A percentile compares a stretch with the other conserved stretches of the same genome.
Evolutionary conservation across 257 asterid species (phyloP).

Genomic region (Asclepias syriaca): DNA sequence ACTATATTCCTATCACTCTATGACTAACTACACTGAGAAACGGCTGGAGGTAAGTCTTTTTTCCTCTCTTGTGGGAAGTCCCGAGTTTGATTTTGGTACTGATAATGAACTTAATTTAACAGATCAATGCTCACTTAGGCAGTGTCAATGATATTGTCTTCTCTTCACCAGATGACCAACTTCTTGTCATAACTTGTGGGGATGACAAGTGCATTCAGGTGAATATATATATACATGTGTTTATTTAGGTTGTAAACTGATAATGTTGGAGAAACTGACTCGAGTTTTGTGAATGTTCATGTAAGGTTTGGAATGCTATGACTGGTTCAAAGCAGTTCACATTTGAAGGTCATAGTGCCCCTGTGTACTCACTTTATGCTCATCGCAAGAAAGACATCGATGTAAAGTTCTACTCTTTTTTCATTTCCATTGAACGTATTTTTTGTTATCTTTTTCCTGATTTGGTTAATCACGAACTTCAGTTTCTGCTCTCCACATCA

Average conservation of each 20-base stretch:
- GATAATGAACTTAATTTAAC: slow-evolving; percentile 12
- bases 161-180: slow-evolving; percentile 37
- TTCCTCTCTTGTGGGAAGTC: not conserved
- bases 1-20: slow-evolving; percentile 32
- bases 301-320: slow-evolving; percentile 60
- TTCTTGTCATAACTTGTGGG: slow-evolving; percentile 63
- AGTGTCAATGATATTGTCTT: slow-evolving; percentile 70
- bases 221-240: slow-evolving; percentile 3
- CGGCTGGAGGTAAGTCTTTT: slow-evolving; percentile 46
- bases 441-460: not conserved
- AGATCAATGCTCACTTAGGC: slow-evolving; percentile 73
- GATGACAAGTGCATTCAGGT: slow-evolving; percentile 73
- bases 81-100: slow-evolving; percentile 4
- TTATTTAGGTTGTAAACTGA: not conserved
- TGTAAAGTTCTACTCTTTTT: slow-evolving; percentile 25
- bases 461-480: slow-evolving; percentile 10
- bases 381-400: slow-evolving; percentile 38
- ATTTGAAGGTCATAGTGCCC: slow-evolving; percentile 58
- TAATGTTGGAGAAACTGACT: slow-evolving; percentile 6
- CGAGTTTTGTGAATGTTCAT: slow-evolving; percentile 7
- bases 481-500: slow-evolving; percentile 62
- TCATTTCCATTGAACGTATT: slow-evolving; percentile 2
- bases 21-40: slow-evolving; percentile 29
- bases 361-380: slow-evolving; percentile 71
- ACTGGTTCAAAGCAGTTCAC: slow-evolving; percentile 54